Base-by-base conservation (phyloP, 2,329 filamentous ascomycete species). In the Conoideocrella luteorostrata region DNA sequence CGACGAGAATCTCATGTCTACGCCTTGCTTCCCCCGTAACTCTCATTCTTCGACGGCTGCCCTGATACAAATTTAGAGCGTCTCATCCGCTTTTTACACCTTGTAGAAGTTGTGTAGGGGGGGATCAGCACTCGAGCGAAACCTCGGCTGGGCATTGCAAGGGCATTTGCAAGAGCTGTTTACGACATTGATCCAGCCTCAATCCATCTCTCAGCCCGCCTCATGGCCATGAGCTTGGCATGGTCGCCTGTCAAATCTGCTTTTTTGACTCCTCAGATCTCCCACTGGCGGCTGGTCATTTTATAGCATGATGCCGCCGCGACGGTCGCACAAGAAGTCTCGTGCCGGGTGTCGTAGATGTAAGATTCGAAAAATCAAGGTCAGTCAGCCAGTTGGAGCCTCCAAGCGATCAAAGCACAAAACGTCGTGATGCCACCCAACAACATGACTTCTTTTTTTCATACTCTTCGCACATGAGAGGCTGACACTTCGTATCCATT, bases 341-440 rank as follows among this genome's bases (percentile, higher is more conserved):
- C 74, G 82, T 52, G 75, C 80, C 41, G 82, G 82, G 36, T 86
- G 82, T 54, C 71, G 74, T 49, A 68, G 77, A 46, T 86, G 82
- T 63, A 86, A 85, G 64, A 68, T 70, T 44, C 70, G 82, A 48
- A 85, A 85, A 62, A 83, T 86, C 57, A 86, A 86, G 76, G 80
- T 82, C 63, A 39, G 56, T 43, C 24, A 21, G n/a, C 39, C 10
- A 29, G 12, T 22, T 9, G 28, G 7, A 2, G 20, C 4, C 4
- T 23, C 17, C 18, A n/a, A n/a, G n/a, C n/a, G n/a, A n/a, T n/a
- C n/a, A n/a, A n/a, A n/a, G n/a, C n/a, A n/a, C n/a, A n/a, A n/a
- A n/a, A n/a, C n/a, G n/a, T n/a, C n/a, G 3, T 32, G n/a, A 13
- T 5, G 17, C 38, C 9, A n/a, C 28, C 20, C 9, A 24, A 7